Conservation (phyloP, 2,329 filamentous ascomycete genomes). For the Aspergillus intermedius region DNA sequence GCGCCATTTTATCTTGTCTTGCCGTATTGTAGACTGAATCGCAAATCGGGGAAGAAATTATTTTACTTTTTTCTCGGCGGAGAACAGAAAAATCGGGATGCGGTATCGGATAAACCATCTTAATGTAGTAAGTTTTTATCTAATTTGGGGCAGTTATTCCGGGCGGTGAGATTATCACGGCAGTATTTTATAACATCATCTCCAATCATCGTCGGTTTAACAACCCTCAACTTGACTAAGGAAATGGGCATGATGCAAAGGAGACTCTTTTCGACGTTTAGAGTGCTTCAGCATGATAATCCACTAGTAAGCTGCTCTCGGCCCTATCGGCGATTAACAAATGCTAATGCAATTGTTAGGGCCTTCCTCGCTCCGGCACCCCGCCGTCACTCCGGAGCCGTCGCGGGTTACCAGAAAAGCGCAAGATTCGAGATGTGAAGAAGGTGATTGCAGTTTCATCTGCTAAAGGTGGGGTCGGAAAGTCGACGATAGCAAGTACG, state of each 20-base stretch:
- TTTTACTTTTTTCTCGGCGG: not conserved
- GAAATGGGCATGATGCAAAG: conserved; percentile 25
- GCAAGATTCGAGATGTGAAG: conserved; percentile 73
- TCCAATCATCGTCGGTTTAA: not conserved
- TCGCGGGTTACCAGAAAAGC: conserved; percentile 71
- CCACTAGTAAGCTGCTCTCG: conserved; percentile 56
- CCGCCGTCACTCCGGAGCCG: conserved; percentile 64
- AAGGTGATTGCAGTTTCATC: conserved; percentile 97
- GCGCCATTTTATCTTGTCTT: conserved; percentile 27
- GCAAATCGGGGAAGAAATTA: not conserved
- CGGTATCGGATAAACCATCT: conserved; percentile 8
- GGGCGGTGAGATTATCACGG: conserved; percentile 16
- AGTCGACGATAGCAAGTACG: conserved; percentile 81
- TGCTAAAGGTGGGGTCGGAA: conserved; percentile 96
- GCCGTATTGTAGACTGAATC: not conserved
- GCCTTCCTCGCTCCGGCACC: conserved; percentile 70
- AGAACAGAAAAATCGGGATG: conserved; percentile 7
- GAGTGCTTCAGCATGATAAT: conserved; percentile 68
- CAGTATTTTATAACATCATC: conserved; percentile 8
- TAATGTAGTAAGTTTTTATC: not conserved
- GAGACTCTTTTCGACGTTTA: conserved; percentile 51
- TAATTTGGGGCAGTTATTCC: not conserved
- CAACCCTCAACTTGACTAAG: not conserved
- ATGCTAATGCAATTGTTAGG: conserved; percentile 46
- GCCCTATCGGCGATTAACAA: too few species aligned